Base-by-base conservation (phyloP, 352 stramenopile species). In the Globisporangium orthogonon region DNA sequence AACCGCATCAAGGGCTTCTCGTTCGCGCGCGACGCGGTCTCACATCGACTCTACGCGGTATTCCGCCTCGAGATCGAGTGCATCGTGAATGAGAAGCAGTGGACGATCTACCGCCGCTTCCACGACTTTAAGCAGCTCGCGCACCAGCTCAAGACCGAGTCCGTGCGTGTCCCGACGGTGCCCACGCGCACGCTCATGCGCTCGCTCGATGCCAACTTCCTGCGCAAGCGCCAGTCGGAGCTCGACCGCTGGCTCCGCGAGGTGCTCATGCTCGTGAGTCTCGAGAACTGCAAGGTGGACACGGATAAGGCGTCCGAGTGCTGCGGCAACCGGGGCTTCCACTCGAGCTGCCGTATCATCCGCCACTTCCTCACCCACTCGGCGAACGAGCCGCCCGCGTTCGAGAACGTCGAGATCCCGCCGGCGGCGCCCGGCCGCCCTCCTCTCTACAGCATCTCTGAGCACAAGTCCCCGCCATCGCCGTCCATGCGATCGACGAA, bases 91-190 rank as follows among this genome's bases (percentile, higher is more conserved):
- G 79, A 89, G 55, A 93, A 93, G 63, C 83, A 90, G 56, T 93
- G 83, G 83, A 93, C 83, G 7, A 88, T 93, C 62, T 93, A 93
- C 65, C 69, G 83, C 7, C 78, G 83, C 33, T 93, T 91, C 66
- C 80, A 93, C 64, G 83, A 93, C 67, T 93, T 93, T 51, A 91
- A 89, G 48, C 76, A 93, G 58, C 76, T 93, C 31, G 78, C 78
- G 50, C 77, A 90, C 52, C 83, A 89, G 67, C 66, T 93, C 53
- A 93, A 89, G 65, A 88, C 78, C 53, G 73, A 84, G 60, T 87
- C 80, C n/a, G 77, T 89, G 46, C 76, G 83, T 17, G 59, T 91
- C 23, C 86, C 86, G 45, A 71, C 84, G 0, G 74, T 96, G 33
- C 86, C 84, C 14, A 91, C 86, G 31, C 70, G 73, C 17, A 94